These are phyloP conservation scores for Naganishia friedmannii DNA, from an alignment of 768 basidiomycete genomes.

Conservation along the genomic window DNA sequence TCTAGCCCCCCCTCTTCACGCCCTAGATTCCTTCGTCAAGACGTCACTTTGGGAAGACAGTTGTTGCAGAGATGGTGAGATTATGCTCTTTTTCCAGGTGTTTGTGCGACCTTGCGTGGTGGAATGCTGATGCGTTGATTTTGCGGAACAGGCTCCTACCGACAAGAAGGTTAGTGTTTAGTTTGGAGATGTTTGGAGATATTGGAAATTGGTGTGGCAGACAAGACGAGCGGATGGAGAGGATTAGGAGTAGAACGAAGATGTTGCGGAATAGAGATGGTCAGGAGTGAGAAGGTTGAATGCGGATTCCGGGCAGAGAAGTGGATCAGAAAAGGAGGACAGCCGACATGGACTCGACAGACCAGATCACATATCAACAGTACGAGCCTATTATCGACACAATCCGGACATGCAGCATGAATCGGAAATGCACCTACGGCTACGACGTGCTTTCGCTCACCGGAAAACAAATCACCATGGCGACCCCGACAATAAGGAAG, in stretches of 20 bases:
- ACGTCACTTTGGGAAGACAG: slow-evolving; percentile 24
- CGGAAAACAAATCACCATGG: too few species aligned
- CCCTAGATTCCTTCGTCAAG: slow-evolving; percentile 26
- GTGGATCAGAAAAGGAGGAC: too few species aligned
- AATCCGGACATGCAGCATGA: too few species aligned
- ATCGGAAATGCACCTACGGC: too few species aligned
- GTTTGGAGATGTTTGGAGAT: not conserved
- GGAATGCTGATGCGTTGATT: not conserved
- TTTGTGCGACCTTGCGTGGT: not conserved
- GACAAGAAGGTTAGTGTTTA: slow-evolving; percentile 41
- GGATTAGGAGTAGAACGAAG: not conserved
- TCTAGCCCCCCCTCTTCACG: slow-evolving; percentile 2
- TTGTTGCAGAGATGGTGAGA: slow-evolving; percentile 30
- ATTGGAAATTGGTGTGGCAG: not conserved
- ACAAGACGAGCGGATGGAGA: not conserved
- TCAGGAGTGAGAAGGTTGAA: not conserved
- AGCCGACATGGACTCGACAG: too few species aligned
- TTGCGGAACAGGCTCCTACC: slow-evolving; percentile 38
- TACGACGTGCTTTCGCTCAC: too few species aligned
- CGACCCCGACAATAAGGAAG: too few species aligned
- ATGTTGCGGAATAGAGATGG: not conserved
- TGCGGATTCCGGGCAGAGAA: not conserved
- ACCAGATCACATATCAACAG: too few species aligned
- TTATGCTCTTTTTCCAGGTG: not conserved
- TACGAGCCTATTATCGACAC: too few species aligned